phyloP scores from a whole-genome alignment of 192 early-diverging fungal species.

The Umbelopsis vinacea region DNA sequence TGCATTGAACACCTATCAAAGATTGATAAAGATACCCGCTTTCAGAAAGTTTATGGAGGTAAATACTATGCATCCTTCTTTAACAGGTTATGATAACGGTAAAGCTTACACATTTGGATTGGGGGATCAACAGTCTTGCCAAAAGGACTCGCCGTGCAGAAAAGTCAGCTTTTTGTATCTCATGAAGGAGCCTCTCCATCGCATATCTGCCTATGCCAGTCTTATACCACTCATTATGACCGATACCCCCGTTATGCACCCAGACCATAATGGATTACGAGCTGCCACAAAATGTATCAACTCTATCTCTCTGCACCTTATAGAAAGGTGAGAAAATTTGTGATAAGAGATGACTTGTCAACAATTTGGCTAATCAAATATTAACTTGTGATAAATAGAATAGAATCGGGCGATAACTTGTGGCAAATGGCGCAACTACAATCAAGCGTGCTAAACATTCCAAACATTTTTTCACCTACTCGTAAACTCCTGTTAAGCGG shows the following conservation, averaged over 20 bases:
- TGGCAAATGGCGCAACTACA: constrained; percentile 36
- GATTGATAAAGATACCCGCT: constrained; percentile 24
- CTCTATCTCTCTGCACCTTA: constrained; percentile 16
- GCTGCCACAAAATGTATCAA: constrained; percentile 20
- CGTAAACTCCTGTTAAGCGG: constrained; percentile 33
- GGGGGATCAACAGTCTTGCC: constrained; percentile 21
- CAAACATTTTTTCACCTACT: constrained; percentile 27
- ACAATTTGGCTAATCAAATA: background rate
- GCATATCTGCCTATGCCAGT: constrained; percentile 33
- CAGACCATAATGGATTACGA: constrained; percentile 36
- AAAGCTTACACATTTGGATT: background rate
- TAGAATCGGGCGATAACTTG: constrained; percentile 28
- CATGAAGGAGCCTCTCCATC: constrained; percentile 33
- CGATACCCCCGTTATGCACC: constrained; percentile 37
- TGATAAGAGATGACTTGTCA: background rate
- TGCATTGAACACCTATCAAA: constrained; percentile 32
- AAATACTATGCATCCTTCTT: constrained; percentile 4
- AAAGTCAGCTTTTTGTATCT: constrained; percentile 28
- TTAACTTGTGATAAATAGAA: constrained; percentile 4
- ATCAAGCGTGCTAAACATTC: constrained; percentile 28
- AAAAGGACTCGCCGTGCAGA: constrained; percentile 31
- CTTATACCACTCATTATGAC: constrained; percentile 26
- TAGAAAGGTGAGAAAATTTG: constrained; percentile 17
- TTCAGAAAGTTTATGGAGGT: constrained; percentile 46
- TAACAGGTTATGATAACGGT: background rate